phyloP scores from a whole-genome alignment of 2,329 filamentous ascomycete genomes.

The Penicillium sp. region DNA sequence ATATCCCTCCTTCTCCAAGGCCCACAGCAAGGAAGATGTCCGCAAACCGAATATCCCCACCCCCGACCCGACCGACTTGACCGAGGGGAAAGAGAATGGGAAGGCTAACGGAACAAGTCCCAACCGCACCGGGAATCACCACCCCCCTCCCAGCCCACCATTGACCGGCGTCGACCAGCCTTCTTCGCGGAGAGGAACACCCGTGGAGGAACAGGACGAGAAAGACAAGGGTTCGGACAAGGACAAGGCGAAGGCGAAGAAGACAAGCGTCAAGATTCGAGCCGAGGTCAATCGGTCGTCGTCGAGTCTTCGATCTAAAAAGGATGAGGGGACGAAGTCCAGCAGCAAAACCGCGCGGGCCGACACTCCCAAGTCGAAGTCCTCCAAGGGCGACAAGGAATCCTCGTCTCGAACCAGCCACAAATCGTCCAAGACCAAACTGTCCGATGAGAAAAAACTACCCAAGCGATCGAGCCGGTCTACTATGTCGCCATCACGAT shows the following conservation, averaged over 20 bases:
- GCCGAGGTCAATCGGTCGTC: conserved; percentile 43
- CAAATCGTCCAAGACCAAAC: conserved; percentile 35
- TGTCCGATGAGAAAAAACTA: conserved; percentile 31
- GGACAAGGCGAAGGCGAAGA: conserved; percentile 37
- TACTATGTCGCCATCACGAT: conserved; percentile 35
- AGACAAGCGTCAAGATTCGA: conserved; percentile 37
- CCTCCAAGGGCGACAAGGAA: conserved; percentile 28
- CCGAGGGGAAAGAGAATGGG: conserved; percentile 44
- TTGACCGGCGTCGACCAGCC: conserved; percentile 46
- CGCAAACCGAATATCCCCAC: conserved; percentile 56
- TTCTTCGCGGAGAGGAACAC: conserved; percentile 33
- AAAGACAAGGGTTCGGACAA: conserved; percentile 32
- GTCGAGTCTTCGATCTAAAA: conserved; percentile 41
- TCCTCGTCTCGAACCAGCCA: conserved; percentile 37
- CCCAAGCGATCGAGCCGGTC: conserved; percentile 35
- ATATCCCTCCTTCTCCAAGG: conserved; percentile 83
- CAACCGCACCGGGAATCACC: conserved; percentile 28
- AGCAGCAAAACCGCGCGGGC: conserved; percentile 38
- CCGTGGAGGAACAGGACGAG: conserved; percentile 28
- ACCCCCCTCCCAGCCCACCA: conserved; percentile 49
- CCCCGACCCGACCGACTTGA: conserved; percentile 69
- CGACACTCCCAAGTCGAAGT: conserved; percentile 40
- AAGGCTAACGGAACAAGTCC: conserved; percentile 35
- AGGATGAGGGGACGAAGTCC: conserved; percentile 38
- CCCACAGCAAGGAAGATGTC: conserved; percentile 84